Base-by-base conservation (phyloP, 352 stramenopile genomes). In the Pythium apleroticum region DNA sequence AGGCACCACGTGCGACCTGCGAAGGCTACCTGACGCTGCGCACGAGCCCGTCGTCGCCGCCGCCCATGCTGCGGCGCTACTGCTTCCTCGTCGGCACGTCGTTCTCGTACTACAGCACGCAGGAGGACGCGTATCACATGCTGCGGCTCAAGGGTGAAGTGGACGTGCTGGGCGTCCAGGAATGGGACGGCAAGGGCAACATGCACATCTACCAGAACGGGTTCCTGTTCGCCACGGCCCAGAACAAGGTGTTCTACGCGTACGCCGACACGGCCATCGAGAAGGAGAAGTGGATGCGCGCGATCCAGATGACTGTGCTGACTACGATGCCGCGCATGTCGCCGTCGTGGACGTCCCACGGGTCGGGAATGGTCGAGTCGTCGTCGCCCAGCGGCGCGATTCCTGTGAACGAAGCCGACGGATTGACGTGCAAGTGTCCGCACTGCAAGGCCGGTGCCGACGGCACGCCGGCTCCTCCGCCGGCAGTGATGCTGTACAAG, bases 121-220 rank as follows among this genome's bases (percentile, higher is more conserved):
- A 96, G 63, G 89, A 97, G 55, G 89, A 97, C 63, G 90, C 90
- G 67, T 93, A 95, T 66, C 84, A 93, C 62, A 92, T 95, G 82
- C 78, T 96, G 60, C 82, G 84, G 8, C 73, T 95, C 45, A 94
- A 95, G 65, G 83, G 86, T 53, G 83, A 95, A 56, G 88, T 95
- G 24, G 86, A 97, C 65, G 87, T 97, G 30, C 67, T 97, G 20
- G 90, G 89, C 19, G 90, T 95, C 19, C 89, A 96, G 68, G 87
- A 96, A 59, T 97, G 90, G 90, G 90, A 97, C 61, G 90, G 90
- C 61, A 95, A 96, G 69, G 90, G 87, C 63, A 95, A 95, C 69
- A 95, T 95, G 82, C 87, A 96, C 78, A 96, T 94, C 59, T 97
- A 97, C 66, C 75, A 89, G 60, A 77, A 93, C 66, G 90, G 90